Percentiles rank a stretch among this genome's conserved stretches.
Conservation (phyloP, 176 grass and related monocot species). For the Triticum dicoccoides region DNA sequence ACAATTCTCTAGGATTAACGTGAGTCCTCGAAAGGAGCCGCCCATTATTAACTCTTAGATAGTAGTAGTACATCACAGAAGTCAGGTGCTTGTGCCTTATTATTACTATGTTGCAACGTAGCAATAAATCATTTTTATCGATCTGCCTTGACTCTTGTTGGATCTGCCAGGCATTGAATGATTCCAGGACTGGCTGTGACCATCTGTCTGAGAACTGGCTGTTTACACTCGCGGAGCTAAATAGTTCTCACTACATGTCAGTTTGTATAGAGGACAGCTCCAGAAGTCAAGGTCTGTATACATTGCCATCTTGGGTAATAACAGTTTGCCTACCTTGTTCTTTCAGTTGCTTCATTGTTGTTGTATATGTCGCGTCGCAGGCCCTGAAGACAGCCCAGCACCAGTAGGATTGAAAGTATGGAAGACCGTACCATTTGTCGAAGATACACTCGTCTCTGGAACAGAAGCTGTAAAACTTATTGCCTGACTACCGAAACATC, state of each 20-base stretch:
- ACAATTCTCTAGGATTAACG: too few relatives aligned
- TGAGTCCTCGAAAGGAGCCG: neutral
- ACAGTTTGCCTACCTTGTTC: neutral
- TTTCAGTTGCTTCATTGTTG: neutral
- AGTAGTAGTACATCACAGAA: neutral
- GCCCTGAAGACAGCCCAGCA: conserved; percentile 35
- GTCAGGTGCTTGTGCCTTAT: neutral
- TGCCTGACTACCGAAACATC: conserved; percentile 3
- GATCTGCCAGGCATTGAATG: conserved; percentile 42
- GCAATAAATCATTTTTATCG: neutral
- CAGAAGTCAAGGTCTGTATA: conserved; percentile 34
- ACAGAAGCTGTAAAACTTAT: conserved; percentile 60
- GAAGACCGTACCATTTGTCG: conserved; percentile 77
- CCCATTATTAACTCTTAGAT: neutral
- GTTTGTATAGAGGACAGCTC: conserved; percentile 55
- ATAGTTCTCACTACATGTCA: conserved; percentile 65
- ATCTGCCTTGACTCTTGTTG: conserved; percentile 4
- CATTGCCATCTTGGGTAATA: neutral
- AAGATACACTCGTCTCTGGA: conserved; percentile 71
- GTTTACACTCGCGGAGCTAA: conserved; percentile 67
- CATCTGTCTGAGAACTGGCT: conserved; percentile 66
- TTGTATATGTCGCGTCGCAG: conserved; percentile 39
- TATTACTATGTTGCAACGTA: neutral
- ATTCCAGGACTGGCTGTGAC: conserved; percentile 43
- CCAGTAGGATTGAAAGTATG: conserved; percentile 60